phyloP scores from a whole-genome alignment of 768 basidiomycete genomes.

The Trametopsis cervina region DNA sequence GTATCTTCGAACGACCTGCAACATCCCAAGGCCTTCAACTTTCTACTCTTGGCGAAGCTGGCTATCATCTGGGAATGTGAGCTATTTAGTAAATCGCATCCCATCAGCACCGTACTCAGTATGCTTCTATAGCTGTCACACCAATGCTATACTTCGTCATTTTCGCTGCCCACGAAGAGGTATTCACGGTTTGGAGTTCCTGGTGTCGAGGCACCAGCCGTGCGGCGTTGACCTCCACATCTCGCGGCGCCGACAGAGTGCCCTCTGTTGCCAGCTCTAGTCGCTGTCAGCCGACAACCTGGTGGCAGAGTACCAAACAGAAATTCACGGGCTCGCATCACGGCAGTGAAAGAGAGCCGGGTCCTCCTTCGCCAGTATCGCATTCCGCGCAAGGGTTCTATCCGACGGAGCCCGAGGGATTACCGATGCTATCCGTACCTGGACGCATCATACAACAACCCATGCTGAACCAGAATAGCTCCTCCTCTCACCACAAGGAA shows the following conservation, averaged over 20 bases:
- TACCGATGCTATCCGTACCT: no score
- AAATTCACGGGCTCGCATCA: no score
- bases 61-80: constrained; percentile 19
- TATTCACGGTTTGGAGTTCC: constrained; percentile 15
- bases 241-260: background rate
- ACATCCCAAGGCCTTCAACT: background rate
- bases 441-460: background rate
- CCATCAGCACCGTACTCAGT: background rate
- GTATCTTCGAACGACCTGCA: background rate
- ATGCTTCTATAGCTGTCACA: constrained; percentile 8
- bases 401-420: no score
- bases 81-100: background rate
- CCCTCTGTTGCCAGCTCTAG: background rate
- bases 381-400: no score
- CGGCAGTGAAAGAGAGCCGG: no score
- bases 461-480: background rate
- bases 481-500: background rate
- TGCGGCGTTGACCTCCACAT: background rate
- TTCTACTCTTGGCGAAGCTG: background rate
- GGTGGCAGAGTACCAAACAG: no score
- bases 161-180: constrained; percentile 19
- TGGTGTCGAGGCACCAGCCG: background rate
- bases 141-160: constrained; percentile 16
- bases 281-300: no score
- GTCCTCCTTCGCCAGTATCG: no score